Evolutionary conservation across 1,139 yeast species (phyloP), one percentile per base, ranked within the genome.

Genomic region (Geotrichum klebahnii): DNA sequence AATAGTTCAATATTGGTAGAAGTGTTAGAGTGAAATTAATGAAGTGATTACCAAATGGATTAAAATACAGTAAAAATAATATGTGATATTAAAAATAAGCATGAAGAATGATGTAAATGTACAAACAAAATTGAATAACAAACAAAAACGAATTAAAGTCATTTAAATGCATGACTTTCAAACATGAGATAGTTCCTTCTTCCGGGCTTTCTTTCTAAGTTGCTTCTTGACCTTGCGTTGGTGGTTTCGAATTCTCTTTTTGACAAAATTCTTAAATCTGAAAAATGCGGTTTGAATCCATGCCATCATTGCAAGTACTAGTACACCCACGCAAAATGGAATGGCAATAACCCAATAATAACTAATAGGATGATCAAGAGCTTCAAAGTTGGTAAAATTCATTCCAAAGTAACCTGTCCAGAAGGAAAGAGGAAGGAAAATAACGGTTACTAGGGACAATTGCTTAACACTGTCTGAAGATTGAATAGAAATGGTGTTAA

Each of bases 1-100:
- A 92, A 89, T 65, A 89, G 96, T 38, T 82, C 90, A 48, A 71
- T 92, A 12, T 69, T 89, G 52, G 74, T 90, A 43, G 97, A 92
- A 59, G 63, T 69, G 37, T 55, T 63, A 12, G 68, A 67, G 28
- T 47, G 23, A 58, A 50, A 52, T 23, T 8, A n/a, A 42, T 8
- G 34, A 24, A 22, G 17, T 2, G 22, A 35, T 8, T 35, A 20
- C 9, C 5, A n/a, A 6, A 16, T 16, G 8, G 19, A 10, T 3
- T 3, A n/a, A 16, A 33, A 33, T 32, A n/a, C 14, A 33, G 3
- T 6, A 16, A 33, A 6, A 33, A 33, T 20, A 33, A 33, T 17
- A 33, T 8, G 12, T 28, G 31, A 12, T 12, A 33, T n/a, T n/a
- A 16, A 24, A 24, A 24, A 24, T 8, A 12, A 38, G 10, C n/a